Base-by-base conservation (phyloP, 257 asterid species). In the Nicotiana knightiana region DNA sequence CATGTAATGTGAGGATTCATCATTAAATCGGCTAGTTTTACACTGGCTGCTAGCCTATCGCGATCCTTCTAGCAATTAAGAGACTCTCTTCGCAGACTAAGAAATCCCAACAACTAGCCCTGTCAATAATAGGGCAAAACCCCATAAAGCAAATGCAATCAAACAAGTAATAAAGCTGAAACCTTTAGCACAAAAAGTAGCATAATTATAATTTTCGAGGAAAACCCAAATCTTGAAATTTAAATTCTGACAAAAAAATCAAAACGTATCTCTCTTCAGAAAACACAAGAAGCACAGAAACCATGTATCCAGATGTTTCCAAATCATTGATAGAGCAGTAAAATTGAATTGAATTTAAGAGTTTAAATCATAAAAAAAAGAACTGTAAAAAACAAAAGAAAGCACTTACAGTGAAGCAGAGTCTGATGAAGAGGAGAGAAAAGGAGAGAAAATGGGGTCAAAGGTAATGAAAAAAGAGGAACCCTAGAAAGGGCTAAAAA, bases 401-500 rank as follows among this genome's bases (percentile, higher is more conserved):
- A 12, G 66, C 67, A 67, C 83, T 81, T 81, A 81, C 78, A 81
- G 64, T 67, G 75, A 57, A 76, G 84, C 71, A 15, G 85, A 81
- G 53, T 75, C 4, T 18, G 54, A 37, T 18, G 43, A 37, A 76
- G 33, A 21, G 46, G 51, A n/a, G 61, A 6, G 79, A 66, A 66
- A 58, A 26, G 57, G 82, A 59, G 67, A 66, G 43, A 64, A 3
- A 51, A 55, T 37, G 8, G 15, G 24, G 71, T 12, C 24, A 51
- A 61, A 85, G 79, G 0, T 43, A 9, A 43, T 43, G 43, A 32
- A 80, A 55, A 16, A 48, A 79, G 81, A 62, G 85, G 78, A 89
- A 78, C 84, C 91, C 88, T 83, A 90, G 82, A 80, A 80, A 82
- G 28, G 55, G 67, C 70, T 48, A 28, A 15, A 64, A 46, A 24